Base-by-base conservation (phyloP, 2,329 filamentous ascomycete genomes). In the Arthroderma sp. region DNA sequence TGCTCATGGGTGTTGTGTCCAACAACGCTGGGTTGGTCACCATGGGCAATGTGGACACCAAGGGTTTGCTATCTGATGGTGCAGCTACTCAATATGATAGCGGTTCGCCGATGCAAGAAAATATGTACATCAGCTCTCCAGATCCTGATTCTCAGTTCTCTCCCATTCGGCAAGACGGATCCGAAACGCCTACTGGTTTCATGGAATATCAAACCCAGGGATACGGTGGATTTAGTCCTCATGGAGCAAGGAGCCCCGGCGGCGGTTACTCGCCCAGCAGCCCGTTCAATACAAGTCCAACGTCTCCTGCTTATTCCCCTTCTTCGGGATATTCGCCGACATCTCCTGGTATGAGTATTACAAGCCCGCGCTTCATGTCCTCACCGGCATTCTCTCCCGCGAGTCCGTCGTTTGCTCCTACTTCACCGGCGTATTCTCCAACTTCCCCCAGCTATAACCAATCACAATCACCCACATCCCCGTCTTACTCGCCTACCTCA, bases 1-100 rank as follows among this genome's bases (percentile, higher is more conserved):
- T 98, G 85, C 77, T 96, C 37, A 85, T 93, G 63, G 94, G 88
- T 11, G 86, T 94, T 57, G 87, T 94, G 47, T 87, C 85, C 41
- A 88, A 94, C 65, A 94, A 94, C 63, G 85, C 84, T 37, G 80
- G 84, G 61, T 85, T 82, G 70, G 84, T 82, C 56, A 75, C 88
- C 40, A 85, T 86, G 75, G 79, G 81, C 45, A 83, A 82, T 43
- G 81, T 89, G 64, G 80, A 81, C 9, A 74, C 81, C 53, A 88
- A 87, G 68, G 82, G 80, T 46, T 79, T 81, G 49, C 73, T 82
- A 38, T 69, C 72, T 39, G 83, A 84, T 49, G 91, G 91, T 53
- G 85, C 86, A 44, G 85, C 87, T 36, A 98, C 91, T 6, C 93
- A 93, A 1, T 98, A 98, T 65, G 91, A 96, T 60, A 70, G 73